Evolutionary conservation across 1,284 basidiomycete genomes (phyloP).

Genomic region (Pseudozyma sp.): DNA sequence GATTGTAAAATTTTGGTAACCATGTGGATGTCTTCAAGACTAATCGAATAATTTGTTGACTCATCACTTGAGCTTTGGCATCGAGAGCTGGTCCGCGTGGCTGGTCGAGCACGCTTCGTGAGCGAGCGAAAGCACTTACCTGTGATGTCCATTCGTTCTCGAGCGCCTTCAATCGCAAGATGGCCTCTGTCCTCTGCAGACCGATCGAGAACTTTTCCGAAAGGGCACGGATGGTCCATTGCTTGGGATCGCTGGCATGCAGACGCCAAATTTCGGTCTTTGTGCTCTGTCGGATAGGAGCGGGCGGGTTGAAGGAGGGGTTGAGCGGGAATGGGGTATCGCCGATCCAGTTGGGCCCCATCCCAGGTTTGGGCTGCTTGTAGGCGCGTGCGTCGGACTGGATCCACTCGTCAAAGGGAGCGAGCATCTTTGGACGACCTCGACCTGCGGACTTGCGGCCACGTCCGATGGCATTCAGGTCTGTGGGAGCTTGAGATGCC

Average conservation of each 20-base stretch:
- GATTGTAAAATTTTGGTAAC: slow-evolving; percentile 56
- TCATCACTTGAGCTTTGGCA: slow-evolving; percentile 43
- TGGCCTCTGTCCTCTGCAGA: slow-evolving; percentile 57
- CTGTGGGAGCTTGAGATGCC: slow-evolving; percentile 22
- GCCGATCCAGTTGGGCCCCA: slow-evolving; percentile 65
- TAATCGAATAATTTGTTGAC: slow-evolving; percentile 60
- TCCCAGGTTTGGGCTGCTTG: slow-evolving; percentile 57
- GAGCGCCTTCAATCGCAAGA: slow-evolving; percentile 64
- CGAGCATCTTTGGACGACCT: slow-evolving; percentile 38
- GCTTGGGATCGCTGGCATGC: slow-evolving; percentile 54
- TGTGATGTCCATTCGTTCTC: slow-evolving; percentile 56
- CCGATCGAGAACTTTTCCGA: slow-evolving; percentile 59
- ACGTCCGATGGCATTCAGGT: slow-evolving; percentile 31
- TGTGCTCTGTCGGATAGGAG: slow-evolving; percentile 56
- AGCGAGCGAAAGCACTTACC: slow-evolving; percentile 44
- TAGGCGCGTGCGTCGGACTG: slow-evolving; percentile 50
- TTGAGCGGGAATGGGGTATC: slow-evolving; percentile 66
- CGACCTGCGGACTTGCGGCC: slow-evolving; percentile 46
- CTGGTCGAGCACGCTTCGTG: too few relatives aligned
- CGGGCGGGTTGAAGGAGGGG: slow-evolving; percentile 63
- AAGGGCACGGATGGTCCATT: slow-evolving; percentile 61
- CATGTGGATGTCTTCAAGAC: slow-evolving; percentile 67
- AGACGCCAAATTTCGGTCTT: slow-evolving; percentile 63
- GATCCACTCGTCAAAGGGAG: slow-evolving; percentile 62
- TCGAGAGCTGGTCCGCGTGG: slow-evolving; percentile 15